A percentile compares a stretch with the other conserved stretches of the same genome.
phyloP scores from a whole-genome alignment of 2,329 filamentous ascomycete genomes.

The Gaeumannomyces tritici region DNA sequence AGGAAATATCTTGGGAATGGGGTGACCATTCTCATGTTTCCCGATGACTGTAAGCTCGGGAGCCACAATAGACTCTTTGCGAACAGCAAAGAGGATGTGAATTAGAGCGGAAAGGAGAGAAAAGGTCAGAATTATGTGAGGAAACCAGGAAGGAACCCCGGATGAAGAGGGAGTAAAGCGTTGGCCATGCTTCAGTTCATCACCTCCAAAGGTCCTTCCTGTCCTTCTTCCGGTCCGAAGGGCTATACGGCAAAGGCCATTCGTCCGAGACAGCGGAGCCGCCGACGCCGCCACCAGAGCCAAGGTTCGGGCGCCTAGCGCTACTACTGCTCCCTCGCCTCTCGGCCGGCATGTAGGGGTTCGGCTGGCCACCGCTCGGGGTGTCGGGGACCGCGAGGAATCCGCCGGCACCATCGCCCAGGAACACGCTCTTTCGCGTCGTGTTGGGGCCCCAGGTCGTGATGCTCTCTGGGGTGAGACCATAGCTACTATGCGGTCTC shows the following conservation, averaged over 20 bases:
- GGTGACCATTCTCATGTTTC: no score
- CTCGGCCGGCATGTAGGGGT: conserved; percentile 3
- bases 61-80: no score
- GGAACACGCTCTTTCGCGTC: conserved; percentile 42
- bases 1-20: no score
- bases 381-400: conserved; percentile 42
- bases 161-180: not conserved
- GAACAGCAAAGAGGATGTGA: no score
- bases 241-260: conserved; percentile 34
- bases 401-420: conserved; percentile 39
- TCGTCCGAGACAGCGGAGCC: conserved; percentile 19
- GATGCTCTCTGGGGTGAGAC: conserved; percentile 45
- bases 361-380: conserved; percentile 10
- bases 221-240: conserved; percentile 27
- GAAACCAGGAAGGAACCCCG: not conserved
- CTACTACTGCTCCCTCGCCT: conserved; percentile 8
- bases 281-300: conserved; percentile 6
- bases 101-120: not conserved
- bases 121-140: not conserved
- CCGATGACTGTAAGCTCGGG: no score
- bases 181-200: conserved; percentile 4
- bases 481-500: conserved; percentile 41
- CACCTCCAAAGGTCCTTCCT: conserved; percentile 33
- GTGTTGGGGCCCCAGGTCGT: conserved; percentile 24
- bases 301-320: conserved; percentile 12